Evolutionary conservation across 73 alveolate genomes (phyloP).

Genomic region (Blepharisma japonicum): DNA sequence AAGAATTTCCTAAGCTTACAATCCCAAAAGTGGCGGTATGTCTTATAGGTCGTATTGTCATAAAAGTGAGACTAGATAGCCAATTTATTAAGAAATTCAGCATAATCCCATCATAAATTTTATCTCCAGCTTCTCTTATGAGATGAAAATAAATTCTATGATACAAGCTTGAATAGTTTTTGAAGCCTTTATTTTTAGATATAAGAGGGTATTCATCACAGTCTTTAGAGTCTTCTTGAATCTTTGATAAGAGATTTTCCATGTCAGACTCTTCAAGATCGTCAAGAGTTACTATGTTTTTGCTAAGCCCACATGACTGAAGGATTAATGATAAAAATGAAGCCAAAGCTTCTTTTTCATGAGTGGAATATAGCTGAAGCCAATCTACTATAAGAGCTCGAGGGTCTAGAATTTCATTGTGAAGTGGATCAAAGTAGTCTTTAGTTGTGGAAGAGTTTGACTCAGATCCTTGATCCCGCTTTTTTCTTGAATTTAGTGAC

Average conservation of each 20-base stretch:
- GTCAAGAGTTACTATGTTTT: not conserved
- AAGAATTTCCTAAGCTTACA: not conserved
- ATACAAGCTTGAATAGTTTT: not conserved
- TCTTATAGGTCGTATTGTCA: not conserved
- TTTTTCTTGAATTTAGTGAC: too few relatives aligned
- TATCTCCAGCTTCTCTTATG: not conserved
- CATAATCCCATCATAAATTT: not conserved
- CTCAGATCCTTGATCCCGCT: too few relatives aligned
- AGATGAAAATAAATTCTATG: not conserved
- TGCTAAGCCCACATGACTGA: not conserved
- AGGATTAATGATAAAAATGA: too few relatives aligned
- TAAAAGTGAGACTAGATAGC: conserved; percentile 26
- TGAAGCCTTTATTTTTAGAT: not conserved
- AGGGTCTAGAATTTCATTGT: too few relatives aligned
- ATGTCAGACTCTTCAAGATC: conserved; percentile 8
- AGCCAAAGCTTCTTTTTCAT: too few relatives aligned
- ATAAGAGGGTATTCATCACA: conserved; percentile 17
- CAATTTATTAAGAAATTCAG: conserved; percentile 15
- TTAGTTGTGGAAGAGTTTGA: too few relatives aligned
- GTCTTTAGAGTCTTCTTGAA: not conserved
- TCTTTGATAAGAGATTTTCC: conserved; percentile 13
- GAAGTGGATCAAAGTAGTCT: too few relatives aligned
- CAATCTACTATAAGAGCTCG: too few relatives aligned
- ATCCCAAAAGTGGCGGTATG: conserved; percentile 23
- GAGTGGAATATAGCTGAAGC: too few relatives aligned